phyloP scores from a whole-genome alignment of 2,329 filamentous ascomycete genomes.

The Rhinocladiella mackenziei region DNA sequence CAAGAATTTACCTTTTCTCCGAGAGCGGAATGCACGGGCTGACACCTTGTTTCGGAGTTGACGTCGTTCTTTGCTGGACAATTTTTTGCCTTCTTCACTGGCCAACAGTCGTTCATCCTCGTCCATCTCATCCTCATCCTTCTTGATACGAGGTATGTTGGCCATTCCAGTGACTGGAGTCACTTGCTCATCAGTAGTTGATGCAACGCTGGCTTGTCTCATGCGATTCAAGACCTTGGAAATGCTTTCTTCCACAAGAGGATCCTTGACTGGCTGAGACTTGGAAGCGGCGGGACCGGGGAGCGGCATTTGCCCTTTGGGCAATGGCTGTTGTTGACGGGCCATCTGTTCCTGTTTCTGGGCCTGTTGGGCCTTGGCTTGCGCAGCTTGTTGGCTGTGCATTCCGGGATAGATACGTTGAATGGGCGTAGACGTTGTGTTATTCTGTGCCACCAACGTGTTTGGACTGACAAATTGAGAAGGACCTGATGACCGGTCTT shows the following conservation, averaged over 20 bases:
- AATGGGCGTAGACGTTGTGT: slow-evolving; percentile 43
- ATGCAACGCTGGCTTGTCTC: slow-evolving; percentile 65
- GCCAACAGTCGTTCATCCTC: slow-evolving; percentile 89
- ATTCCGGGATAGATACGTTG: slow-evolving; percentile 87
- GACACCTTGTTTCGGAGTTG: slow-evolving; percentile 99
- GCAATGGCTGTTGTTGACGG: slow-evolving; percentile 49
- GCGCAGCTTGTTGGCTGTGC: slow-evolving; percentile 83
- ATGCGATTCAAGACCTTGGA: slow-evolving; percentile 89
- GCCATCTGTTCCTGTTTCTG: slow-evolving; percentile 60
- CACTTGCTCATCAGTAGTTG: slow-evolving; percentile 51
- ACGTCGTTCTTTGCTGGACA: slow-evolving; percentile 94
- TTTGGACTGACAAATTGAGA: slow-evolving; percentile 68
- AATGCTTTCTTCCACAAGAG: slow-evolving; percentile 85
- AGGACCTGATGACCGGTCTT: slow-evolving; percentile 39
- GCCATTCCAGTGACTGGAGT: slow-evolving; percentile 36
- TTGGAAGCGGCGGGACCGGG: slow-evolving; percentile 33
- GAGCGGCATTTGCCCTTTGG: slow-evolving; percentile 28
- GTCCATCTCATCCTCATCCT: slow-evolving; percentile 98
- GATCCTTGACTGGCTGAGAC: slow-evolving; percentile 51
- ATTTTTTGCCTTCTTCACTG: slow-evolving; percentile 98
- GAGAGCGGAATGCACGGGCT: slow-evolving; percentile 92
- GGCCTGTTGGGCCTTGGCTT: slow-evolving; percentile 59
- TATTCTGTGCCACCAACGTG: slow-evolving; percentile 53
- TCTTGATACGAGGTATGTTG: slow-evolving; percentile 66
- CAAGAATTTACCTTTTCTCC: slow-evolving; percentile 78